Conservation (phyloP, 1,139 yeast genomes). For the Kodamaea anthophila region DNA sequence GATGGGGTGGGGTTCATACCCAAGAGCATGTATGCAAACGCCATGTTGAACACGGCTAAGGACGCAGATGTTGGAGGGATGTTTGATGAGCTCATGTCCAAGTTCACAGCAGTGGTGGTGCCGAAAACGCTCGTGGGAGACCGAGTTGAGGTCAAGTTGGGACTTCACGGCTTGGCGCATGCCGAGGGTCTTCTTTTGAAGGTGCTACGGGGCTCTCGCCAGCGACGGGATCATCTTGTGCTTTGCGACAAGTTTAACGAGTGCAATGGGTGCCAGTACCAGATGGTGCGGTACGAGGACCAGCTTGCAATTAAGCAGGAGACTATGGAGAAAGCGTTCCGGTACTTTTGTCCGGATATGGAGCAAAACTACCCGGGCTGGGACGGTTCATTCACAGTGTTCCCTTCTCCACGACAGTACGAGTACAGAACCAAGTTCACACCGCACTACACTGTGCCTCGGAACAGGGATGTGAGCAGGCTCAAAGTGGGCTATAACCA, state of each 20-base stretch:
- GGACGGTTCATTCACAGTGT: constrained; percentile 13
- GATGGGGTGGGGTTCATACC: constrained; percentile 34
- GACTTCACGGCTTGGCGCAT: constrained; percentile 24
- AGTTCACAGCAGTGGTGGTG: constrained; percentile 24
- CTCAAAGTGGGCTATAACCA: constrained; percentile 30
- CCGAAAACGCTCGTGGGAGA: constrained; percentile 41
- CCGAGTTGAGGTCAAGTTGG: constrained; percentile 22
- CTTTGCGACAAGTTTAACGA: constrained; percentile 70
- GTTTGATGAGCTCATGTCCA: constrained; percentile 9
- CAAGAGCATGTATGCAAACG: constrained; percentile 18
- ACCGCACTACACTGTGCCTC: constrained; percentile 25
- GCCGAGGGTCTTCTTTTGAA: constrained; percentile 27
- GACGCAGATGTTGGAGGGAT: no score
- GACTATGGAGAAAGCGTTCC: constrained; percentile 30
- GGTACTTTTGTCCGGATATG: constrained; percentile 28
- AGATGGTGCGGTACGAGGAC: constrained; percentile 37
- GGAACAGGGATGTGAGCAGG: constrained; percentile 5
- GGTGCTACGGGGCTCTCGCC: constrained; percentile 13
- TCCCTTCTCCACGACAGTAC: constrained; percentile 29
- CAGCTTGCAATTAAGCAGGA: constrained; percentile 29
- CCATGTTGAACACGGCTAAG: constrained; percentile 9
- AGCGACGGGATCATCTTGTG: constrained; percentile 24
- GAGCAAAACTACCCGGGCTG: constrained; percentile 4
- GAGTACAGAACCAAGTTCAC: constrained; percentile 34
- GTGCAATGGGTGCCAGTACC: constrained; percentile 50